Evolutionary conservation across 2,329 filamentous ascomycete species (phyloP).

Genomic region (Dryadomyces quercus-mongolicae): DNA sequence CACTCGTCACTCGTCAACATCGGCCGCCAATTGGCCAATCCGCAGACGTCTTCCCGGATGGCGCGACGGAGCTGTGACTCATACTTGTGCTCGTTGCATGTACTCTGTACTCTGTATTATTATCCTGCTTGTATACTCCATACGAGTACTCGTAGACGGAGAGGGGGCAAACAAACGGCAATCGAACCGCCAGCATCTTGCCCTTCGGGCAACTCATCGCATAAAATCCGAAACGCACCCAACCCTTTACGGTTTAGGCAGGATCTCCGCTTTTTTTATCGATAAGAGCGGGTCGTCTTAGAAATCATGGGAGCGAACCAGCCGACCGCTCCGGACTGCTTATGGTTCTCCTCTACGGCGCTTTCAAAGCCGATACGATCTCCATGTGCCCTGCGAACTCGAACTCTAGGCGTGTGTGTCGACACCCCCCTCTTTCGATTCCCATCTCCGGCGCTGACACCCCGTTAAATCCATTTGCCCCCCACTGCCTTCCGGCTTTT

Average conservation of each 20-base stretch:
- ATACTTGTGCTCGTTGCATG: background rate
- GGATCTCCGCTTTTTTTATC: slow-evolving; percentile 6
- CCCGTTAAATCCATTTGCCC: background rate
- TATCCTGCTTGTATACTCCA: slow-evolving; percentile 4
- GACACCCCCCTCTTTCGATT: background rate
- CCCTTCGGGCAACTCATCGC: background rate
- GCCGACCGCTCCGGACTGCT: background rate
- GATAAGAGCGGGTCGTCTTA: slow-evolving; percentile 13
- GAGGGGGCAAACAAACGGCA: background rate
- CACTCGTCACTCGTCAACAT: background rate
- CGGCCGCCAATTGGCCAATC: slow-evolving; percentile 1
- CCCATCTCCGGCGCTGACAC: background rate
- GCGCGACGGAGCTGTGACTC: slow-evolving; percentile 3
- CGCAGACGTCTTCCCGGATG: background rate
- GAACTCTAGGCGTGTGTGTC: background rate
- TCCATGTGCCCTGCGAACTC: background rate
- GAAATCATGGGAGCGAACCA: background rate
- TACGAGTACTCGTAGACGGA: background rate
- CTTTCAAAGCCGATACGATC: background rate
- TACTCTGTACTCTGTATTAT: background rate
- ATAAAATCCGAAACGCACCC: slow-evolving; percentile 7
- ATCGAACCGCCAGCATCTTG: background rate
- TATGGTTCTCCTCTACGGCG: background rate
- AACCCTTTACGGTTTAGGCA: background rate
- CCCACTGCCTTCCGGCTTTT: background rate